phyloP scores from a whole-genome alignment of 2,329 filamentous ascomycete genomes.

The Neopestalotiopsis sp. region DNA sequence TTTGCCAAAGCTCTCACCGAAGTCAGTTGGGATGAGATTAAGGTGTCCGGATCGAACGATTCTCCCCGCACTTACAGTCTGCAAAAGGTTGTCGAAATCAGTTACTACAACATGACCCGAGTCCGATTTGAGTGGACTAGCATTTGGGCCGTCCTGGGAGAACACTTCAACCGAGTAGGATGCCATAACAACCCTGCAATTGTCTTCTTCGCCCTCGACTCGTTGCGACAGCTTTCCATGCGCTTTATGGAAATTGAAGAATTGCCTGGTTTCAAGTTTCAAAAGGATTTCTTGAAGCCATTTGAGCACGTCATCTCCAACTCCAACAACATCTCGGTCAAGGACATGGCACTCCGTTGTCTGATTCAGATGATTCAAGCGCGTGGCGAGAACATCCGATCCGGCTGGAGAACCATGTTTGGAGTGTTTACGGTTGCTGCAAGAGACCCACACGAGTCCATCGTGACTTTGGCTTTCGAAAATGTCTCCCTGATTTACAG shows the following conservation, averaged over 20 bases:
- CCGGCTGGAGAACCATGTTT: slow-evolving; percentile 99
- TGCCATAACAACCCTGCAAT: slow-evolving; percentile 96
- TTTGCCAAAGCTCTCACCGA: slow-evolving; percentile 92
- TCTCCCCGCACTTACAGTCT: slow-evolving; percentile 95
- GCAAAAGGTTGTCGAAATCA: slow-evolving; percentile 98
- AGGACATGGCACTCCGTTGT: slow-evolving; percentile 95
- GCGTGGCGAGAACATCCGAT: slow-evolving; percentile 93
- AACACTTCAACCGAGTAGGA: slow-evolving; percentile 97
- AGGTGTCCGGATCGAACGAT: slow-evolving; percentile 94
- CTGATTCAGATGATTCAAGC: slow-evolving; percentile 99
- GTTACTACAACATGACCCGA: slow-evolving; percentile 99
- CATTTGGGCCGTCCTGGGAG: slow-evolving; percentile 96
- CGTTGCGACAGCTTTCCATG: slow-evolving; percentile 94
- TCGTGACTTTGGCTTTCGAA: slow-evolving; percentile 96
- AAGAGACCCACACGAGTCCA: slow-evolving; percentile 88
- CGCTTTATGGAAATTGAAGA: slow-evolving; percentile 99
- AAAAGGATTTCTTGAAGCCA: slow-evolving; percentile 98
- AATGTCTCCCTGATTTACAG: slow-evolving; percentile 97
- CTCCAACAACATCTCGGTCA: slow-evolving; percentile 87
- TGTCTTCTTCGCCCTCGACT: slow-evolving; percentile 97
- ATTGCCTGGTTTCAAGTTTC: slow-evolving; percentile 97
- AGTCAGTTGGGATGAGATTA: slow-evolving; percentile 99
- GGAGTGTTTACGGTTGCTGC: slow-evolving; percentile 97
- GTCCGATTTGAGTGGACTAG: slow-evolving; percentile 98
- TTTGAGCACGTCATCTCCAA: slow-evolving; percentile 98